Conservation (phyloP, 345 rosid genomes). For the Diplotaxis tenuifolia region DNA sequence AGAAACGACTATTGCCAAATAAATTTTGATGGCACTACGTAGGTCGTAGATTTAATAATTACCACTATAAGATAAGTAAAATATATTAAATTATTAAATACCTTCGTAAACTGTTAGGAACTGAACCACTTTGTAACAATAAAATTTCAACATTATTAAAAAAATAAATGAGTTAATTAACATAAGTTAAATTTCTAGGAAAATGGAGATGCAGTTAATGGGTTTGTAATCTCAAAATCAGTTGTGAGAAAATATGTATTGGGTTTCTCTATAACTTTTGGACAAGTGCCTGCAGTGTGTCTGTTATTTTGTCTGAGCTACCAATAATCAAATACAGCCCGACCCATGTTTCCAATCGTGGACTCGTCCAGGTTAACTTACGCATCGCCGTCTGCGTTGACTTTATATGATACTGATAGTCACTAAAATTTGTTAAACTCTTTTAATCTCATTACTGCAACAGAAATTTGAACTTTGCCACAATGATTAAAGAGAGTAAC, state of each 20-base stretch:
- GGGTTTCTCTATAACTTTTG: constrained; percentile 33
- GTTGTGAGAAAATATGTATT: constrained; percentile 21
- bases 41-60: background rate
- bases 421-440: no score
- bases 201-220: constrained; percentile 30
- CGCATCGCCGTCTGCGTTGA: constrained; percentile 4
- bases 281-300: constrained; percentile 36
- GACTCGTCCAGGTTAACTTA: background rate
- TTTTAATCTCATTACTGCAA: no score
- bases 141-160: background rate
- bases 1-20: background rate
- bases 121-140: background rate
- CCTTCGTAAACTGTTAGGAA: background rate
- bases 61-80: no score
- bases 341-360: background rate
- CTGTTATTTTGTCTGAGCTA: constrained; percentile 27
- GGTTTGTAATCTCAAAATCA: constrained; percentile 8
- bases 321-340: constrained; percentile 11
- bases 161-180: background rate
- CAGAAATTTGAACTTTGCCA: no score
- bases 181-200: constrained; percentile 29
- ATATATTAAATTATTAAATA: background rate
- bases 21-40: background rate
- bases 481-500: no score
- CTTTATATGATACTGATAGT: no score